Evolutionary conservation across 805 yeast genomes (phyloP).

Genomic region (Candida saitoana): DNA sequence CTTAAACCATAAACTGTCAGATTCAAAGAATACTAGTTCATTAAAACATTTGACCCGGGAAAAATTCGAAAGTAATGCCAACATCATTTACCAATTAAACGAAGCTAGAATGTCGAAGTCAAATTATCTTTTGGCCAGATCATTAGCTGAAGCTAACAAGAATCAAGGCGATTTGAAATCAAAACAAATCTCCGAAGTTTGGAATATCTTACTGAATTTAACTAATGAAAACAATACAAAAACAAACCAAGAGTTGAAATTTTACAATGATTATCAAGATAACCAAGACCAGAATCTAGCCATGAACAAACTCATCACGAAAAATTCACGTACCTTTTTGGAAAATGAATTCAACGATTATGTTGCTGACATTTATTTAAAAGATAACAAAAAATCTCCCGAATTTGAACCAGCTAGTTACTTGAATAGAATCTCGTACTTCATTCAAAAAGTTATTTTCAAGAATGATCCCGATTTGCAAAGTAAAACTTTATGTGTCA

Average conservation of each 20-base stretch:
- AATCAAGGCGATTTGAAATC: constrained; percentile 59
- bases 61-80: constrained; percentile 73
- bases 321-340: constrained; percentile 55
- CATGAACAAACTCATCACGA: constrained; percentile 44
- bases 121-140: constrained; percentile 55
- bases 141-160: constrained; percentile 57
- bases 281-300: constrained; percentile 19
- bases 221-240: constrained; percentile 33
- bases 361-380: constrained; percentile 60
- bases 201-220: constrained; percentile 59
- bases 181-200: constrained; percentile 68
- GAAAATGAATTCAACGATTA: constrained; percentile 76
- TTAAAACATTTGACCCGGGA: constrained; percentile 39
- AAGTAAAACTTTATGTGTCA: constrained; percentile 46
- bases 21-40: constrained; percentile 7
- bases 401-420: constrained; percentile 54
- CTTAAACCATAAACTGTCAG: constrained; percentile 14
- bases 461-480: constrained; percentile 26
- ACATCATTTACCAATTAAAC: constrained; percentile 65
- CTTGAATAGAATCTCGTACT: constrained; percentile 64
- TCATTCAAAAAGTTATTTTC: constrained; percentile 38
- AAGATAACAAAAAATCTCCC: constrained; percentile 42
- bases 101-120: constrained; percentile 55
- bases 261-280: constrained; percentile 19
- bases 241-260: constrained; percentile 33